Conservation (phyloP, 352 stramenopile species). For the Chrysophaeum taylorii region DNA sequence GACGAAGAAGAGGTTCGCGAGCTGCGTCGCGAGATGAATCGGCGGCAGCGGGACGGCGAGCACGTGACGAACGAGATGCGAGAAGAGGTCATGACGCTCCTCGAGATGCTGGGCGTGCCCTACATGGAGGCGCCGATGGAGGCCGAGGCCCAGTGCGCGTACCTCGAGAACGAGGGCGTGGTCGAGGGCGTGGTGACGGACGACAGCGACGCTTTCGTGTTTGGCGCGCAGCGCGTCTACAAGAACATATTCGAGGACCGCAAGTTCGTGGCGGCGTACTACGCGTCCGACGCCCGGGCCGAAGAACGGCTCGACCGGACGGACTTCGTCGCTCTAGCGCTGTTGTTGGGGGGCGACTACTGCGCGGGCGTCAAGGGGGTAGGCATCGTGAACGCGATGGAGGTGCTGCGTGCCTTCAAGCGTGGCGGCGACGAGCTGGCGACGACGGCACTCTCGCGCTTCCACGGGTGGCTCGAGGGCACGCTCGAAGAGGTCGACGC, state of each 20-base stretch:
- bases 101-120: slow-evolving; percentile 92
- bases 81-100: slow-evolving; percentile 84
- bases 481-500: slow-evolving; percentile 55
- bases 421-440: not conserved
- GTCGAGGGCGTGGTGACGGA: slow-evolving; percentile 97
- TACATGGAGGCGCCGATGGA: slow-evolving; percentile 98
- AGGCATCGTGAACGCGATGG: slow-evolving; percentile 78
- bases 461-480: slow-evolving; percentile 64
- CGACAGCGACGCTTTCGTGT: slow-evolving; percentile 86
- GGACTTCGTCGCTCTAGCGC: slow-evolving; percentile 58
- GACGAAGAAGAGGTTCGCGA: not conserved
- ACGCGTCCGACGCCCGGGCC: slow-evolving; percentile 70
- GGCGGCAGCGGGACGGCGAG: slow-evolving; percentile 73
- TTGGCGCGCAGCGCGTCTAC: slow-evolving; percentile 86
- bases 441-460: slow-evolving; percentile 69
- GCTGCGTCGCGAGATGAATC: slow-evolving; percentile 30
- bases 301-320: slow-evolving; percentile 70
- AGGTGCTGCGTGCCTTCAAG: slow-evolving; percentile 58
- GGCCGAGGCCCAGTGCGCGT: slow-evolving; percentile 94
- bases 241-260: slow-evolving; percentile 99
- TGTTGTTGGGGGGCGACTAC: slow-evolving; percentile 91
- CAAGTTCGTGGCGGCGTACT: slow-evolving; percentile 97
- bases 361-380: slow-evolving; percentile 71
- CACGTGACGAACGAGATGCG: slow-evolving; percentile 94
- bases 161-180: slow-evolving; percentile 82